Conservation (phyloP, 441 rosid species). For the Bocquillonia castaneifolia region DNA sequence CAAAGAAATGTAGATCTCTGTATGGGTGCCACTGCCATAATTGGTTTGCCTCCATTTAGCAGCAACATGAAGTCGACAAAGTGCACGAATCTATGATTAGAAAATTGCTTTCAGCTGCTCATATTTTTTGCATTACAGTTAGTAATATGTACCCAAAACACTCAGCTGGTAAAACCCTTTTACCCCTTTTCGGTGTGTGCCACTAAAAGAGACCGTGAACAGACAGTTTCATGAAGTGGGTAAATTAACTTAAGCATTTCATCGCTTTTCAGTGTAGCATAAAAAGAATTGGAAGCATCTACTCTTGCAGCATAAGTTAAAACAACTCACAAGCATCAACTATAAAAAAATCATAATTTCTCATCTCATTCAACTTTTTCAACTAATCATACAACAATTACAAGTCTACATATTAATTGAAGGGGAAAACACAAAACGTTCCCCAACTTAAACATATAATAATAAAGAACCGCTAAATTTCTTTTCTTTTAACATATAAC, state of each 20-base stretch:
- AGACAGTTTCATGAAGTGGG: not conserved
- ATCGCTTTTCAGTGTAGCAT: too few species aligned
- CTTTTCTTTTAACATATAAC: conserved; percentile 21
- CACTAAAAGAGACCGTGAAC: not conserved
- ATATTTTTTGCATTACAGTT: not conserved
- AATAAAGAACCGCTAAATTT: conserved; percentile 5
- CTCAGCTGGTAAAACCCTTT: too few species aligned
- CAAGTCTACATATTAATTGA: conserved; percentile 18
- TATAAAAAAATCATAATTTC: conserved; percentile 9
- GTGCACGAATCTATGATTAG: not conserved
- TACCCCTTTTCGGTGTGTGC: too few species aligned
- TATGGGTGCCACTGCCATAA: not conserved
- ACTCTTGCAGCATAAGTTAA: not conserved
- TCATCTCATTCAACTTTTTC: conserved; percentile 25
- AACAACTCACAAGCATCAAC: conserved; percentile 1
- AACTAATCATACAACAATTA: conserved; percentile 12
- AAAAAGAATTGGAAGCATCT: not conserved
- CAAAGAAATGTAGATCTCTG: not conserved
- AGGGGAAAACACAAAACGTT: conserved; percentile 29
- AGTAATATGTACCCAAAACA: not conserved
- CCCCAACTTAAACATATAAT: conserved; percentile 16
- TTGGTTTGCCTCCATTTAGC: conserved; percentile 6
- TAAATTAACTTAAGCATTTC: conserved; percentile 1
- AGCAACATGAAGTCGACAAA: not conserved
- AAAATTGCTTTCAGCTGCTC: conserved; percentile 1